Evolutionary conservation across 2,329 filamentous ascomycete species (phyloP), one percentile per base, ranked within the genome.

Genomic region (Cytospora piceicola): DNA sequence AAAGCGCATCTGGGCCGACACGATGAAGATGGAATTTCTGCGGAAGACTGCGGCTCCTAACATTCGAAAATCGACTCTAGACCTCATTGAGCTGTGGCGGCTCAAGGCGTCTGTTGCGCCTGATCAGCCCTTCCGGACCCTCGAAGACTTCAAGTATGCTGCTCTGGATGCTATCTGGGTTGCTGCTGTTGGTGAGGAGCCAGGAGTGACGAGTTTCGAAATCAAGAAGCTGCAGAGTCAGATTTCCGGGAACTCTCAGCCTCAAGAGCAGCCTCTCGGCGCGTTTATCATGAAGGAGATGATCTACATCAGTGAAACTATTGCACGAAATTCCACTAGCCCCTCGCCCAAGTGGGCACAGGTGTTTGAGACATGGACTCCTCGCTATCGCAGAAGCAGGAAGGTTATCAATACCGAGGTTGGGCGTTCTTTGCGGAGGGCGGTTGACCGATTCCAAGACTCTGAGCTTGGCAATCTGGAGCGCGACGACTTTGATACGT

Each of bases 121-220:
- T 6, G 65, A 57, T 3, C 29, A 68, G 24, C 72, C 78, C 1
- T 80, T 81, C 61, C 65, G 67, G 9, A 75, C 72, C 4, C 49
- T 61, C 0, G 66, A 75, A 4, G 79, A 81, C 63, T 71, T 81
- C 32, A 69, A 71, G 64, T 69, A 75, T 34, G 73, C 72, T 0
- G 73, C 76, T 0, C 69, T 81, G 30, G 78, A 81, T 66, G 75
- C 72, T 17, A 77, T 80, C 32, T 80, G 75, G 75, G 76, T 74
- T 0, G 74, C 73, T 11, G 69, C 76, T 0, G 72, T 79, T 17
- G 78, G 77, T 3, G 71, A 74, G 2, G 68, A 76, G n/a, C 71
- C 75, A n/a, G 73, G 75, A 2, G 70, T 75, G 2, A 73, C 67
- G 15, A 67, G 69, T 34, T 65, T 69, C 42, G 68, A 73, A 29